phyloP scores from a whole-genome alignment of 78 protist species.

The Dictyostelium intermedium region DNA sequence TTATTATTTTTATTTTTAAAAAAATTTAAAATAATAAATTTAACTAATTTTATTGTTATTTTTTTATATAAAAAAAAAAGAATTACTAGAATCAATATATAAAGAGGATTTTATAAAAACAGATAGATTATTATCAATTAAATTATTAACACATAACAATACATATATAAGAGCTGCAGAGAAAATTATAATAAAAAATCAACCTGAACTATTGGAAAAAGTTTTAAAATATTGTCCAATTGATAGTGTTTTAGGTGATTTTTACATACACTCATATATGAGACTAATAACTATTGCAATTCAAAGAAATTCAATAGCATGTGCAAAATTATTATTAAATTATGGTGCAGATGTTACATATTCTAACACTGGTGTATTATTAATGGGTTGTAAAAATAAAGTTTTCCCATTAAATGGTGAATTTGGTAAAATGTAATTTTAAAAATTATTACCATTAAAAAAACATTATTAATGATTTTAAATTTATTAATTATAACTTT shows the following conservation, averaged over 20 bases:
- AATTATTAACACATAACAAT: neutral
- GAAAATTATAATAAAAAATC: neutral
- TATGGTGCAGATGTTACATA: conserved; percentile 50
- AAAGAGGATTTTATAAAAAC: neutral
- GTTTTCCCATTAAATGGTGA: neutral
- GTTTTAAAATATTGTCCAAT: conserved; percentile 16
- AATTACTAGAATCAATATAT: neutral
- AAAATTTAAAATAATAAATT: too few species aligned
- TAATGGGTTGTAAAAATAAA: conserved; percentile 7
- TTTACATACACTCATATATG: neutral
- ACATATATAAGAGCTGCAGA: conserved; percentile 9
- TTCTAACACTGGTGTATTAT: conserved; percentile 32
- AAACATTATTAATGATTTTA: neutral
- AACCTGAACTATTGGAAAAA: neutral
- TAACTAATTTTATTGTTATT: too few species aligned
- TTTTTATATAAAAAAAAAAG: neutral
- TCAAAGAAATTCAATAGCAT: neutral
- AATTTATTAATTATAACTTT: neutral
- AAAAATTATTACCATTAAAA: neutral
- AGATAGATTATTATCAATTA: neutral
- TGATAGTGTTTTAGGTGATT: neutral
- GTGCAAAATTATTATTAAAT: conserved; percentile 14
- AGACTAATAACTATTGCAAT: neutral
- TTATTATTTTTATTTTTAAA: too few species aligned
- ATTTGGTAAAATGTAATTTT: neutral